Percentiles rank a stretch among this genome's conserved stretches.
Conservation (phyloP, 2,329 filamentous ascomycete species). For the Penicillium sp. region DNA sequence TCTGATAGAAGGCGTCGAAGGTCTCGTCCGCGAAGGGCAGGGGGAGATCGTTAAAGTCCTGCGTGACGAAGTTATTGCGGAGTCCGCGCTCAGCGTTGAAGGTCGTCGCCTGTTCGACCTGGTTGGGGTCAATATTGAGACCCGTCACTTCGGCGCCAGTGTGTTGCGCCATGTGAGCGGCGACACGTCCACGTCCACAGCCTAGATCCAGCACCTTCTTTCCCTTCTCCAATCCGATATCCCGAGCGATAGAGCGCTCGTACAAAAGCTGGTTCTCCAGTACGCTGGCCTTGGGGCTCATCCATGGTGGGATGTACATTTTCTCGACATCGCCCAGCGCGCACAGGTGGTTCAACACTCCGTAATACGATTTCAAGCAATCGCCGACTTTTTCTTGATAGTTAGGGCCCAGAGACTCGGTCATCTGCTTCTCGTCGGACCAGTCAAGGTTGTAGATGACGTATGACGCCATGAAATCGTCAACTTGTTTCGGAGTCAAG, state of each 20-base stretch:
- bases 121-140: constrained; percentile 56
- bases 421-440: constrained; percentile 52
- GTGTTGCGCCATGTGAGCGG: constrained; percentile 54
- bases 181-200: constrained; percentile 55
- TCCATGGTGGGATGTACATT: constrained; percentile 58
- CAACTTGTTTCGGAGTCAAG: constrained; percentile 52
- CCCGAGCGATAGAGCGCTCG: constrained; percentile 51
- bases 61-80: constrained; percentile 50
- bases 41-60: constrained; percentile 54
- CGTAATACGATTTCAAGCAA: constrained; percentile 54
- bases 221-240: constrained; percentile 48
- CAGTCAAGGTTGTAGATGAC: constrained; percentile 59
- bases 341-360: constrained; percentile 56
- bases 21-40: constrained; percentile 51
- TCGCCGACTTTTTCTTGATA: constrained; percentile 54
- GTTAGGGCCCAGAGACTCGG: constrained; percentile 48
- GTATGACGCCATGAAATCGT: constrained; percentile 58
- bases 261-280: constrained; percentile 55
- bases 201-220: constrained; percentile 54
- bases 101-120: constrained; percentile 48
- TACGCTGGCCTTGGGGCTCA: constrained; percentile 52
- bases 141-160: constrained; percentile 52
- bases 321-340: constrained; percentile 58
- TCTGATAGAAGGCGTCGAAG: constrained; percentile 58
- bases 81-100: constrained; percentile 49